Evolutionary conservation across 2,329 filamentous ascomycete genomes (phyloP).

Genomic region (Endoconidiophora polonica): DNA sequence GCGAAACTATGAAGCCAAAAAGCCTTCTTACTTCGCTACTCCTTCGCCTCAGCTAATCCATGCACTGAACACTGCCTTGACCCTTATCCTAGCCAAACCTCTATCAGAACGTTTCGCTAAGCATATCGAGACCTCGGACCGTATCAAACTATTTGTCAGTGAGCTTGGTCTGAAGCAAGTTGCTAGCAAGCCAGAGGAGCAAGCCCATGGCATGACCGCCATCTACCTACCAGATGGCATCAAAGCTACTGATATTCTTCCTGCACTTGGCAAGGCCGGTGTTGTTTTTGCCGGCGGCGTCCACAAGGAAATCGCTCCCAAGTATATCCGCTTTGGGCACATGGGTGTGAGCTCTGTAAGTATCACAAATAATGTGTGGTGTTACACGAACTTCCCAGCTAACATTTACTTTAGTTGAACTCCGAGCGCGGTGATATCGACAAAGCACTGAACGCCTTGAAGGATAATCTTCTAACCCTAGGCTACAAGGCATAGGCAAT

Average conservation of each 20-base stretch:
- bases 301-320: slow-evolving; percentile 85
- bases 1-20: slow-evolving; percentile 97
- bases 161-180: slow-evolving; percentile 78
- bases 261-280: slow-evolving; percentile 68
- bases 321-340: slow-evolving; percentile 91
- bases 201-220: slow-evolving; percentile 95
- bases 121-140: slow-evolving; percentile 65
- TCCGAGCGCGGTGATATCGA: slow-evolving; percentile 66
- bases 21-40: slow-evolving; percentile 94
- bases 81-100: slow-evolving; percentile 67
- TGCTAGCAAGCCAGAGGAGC: slow-evolving; percentile 69
- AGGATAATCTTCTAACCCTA: slow-evolving; percentile 56
- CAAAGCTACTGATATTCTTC: slow-evolving; percentile 65
- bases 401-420: slow-evolving; percentile 39
- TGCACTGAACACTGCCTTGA: slow-evolving; percentile 77
- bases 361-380: slow-evolving; percentile 14
- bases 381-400: slow-evolving; percentile 15
- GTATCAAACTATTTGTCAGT: slow-evolving; percentile 67
- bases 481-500: slow-evolving; percentile 30
- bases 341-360: slow-evolving; percentile 85
- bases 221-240: slow-evolving; percentile 84
- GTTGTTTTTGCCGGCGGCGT: slow-evolving; percentile 90
- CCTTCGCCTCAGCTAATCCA: slow-evolving; percentile 87
- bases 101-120: slow-evolving; percentile 67
- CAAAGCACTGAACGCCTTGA: slow-evolving; percentile 63